Evolutionary conservation across 2,329 filamentous ascomycete genomes (phyloP), one percentile per base, ranked within the genome.

Genomic region (Cryphonectria radicalis): DNA sequence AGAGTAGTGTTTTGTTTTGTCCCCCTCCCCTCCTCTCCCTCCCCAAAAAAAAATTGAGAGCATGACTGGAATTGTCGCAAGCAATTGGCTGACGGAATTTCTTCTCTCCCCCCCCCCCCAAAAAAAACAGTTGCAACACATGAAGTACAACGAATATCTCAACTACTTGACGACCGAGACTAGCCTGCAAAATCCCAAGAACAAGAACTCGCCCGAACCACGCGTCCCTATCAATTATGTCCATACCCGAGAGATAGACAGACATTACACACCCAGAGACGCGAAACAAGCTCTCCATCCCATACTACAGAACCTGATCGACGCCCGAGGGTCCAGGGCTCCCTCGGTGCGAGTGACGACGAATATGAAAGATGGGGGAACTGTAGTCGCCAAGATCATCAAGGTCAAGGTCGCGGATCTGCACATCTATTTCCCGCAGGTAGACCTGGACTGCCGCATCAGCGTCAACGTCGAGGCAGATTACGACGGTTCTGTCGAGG

Each of bases 381-480:
- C 22, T 71, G 83, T 95, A 2, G 82, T 95, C 14, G 91, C 90
- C 72, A 94, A 93, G 80, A 98, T 99, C 76, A 90, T 99, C 81
- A 99, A 99, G 84, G 90, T 91, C 37, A 90, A 94, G n/a, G 86
- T 98, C 19, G 91, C 89, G 37, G 94, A 99, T 79, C 83, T 98
- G n/a, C 92, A 97, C 76, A 87, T 99, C 25, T 91, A 92, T 81
- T 92, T 94, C 76, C 95, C 96, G 0, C 84, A 85, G 66, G 88
- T 88, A 11, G 89, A 89, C 3, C 93, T 98, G 77, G 96, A 99
- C 81, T 97, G 94, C 82, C 93, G 96, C 14, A 91, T 99, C 75
- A 97, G 94, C 77, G 90, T 99, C 78, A 98, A 97, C 78, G 87
- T 99, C 2, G 97, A 99, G 88, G 94, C 97, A 88, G 88, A 91